Evolutionary conservation across 2,329 filamentous ascomycete species (phyloP), one percentile per base, ranked within the genome.

Genomic region (Xylariales sp.): DNA sequence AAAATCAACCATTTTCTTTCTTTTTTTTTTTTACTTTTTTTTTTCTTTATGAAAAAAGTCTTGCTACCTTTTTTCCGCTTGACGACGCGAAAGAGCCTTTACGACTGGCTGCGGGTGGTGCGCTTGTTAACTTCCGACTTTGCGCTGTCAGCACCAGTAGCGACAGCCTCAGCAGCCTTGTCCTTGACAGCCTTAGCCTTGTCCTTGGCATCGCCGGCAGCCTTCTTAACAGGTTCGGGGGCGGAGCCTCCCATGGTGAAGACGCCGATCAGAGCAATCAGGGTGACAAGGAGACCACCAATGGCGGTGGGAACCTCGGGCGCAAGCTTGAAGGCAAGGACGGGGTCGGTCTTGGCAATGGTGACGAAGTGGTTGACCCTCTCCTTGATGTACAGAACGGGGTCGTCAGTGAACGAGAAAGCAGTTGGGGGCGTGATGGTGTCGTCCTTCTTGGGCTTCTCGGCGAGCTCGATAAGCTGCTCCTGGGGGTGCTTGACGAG

Each of bases 361-460:
- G 82, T 83, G 54, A 93, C 62, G 78, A 98, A 98, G 47, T 94
- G 81, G 53, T 94, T 84, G 45, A 94, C 63, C 81, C 96, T 97
- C 83, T 95, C 87, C 68, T 83, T 87, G 67, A 95, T 65, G 67
- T 86, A 98, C 52, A 70, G 70, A 53, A 95, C 78, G 33, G 93
- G 93, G 74, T 95, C 88, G 48, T 96, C 91, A 56, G 80, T 69
- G 83, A 98, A 97, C 64, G 79, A 83, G 49, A 95, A 81, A 65
- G 91, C 86, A 43, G 69, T 74, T 47, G 86, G 83, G 36, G 81
- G 84, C 66, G 82, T 80, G 56, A 80, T 70, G 59, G 78, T 78
- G 47, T 79, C 63, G 11, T 76, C 69, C 23, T 66, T 59, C 78
- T 91, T 89, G 57, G 91, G 90, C 77, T 84, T 87, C 54, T 76